These are phyloP conservation scores for Sporothrix globosa DNA, from an alignment of 2,329 filamentous ascomycete species.

Conservation along the genomic window DNA sequence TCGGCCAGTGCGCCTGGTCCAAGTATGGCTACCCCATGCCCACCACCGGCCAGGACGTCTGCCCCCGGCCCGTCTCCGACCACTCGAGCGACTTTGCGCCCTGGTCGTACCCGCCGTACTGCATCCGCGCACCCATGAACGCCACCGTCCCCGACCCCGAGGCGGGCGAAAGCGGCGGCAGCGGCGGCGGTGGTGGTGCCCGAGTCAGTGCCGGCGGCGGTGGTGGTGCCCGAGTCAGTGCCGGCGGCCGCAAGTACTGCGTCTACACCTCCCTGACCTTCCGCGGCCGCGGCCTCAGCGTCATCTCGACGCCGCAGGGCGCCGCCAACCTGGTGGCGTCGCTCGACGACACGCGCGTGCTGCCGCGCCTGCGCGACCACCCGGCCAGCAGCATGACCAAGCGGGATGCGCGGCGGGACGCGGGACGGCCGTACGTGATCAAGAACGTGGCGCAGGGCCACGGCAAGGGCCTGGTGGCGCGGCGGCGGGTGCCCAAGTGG, in stretches of 20 bases:
- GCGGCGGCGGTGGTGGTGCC: not conserved
- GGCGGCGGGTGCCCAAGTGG: slow-evolving; percentile 33
- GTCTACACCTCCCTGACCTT: slow-evolving; percentile 38
- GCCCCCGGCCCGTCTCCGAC: slow-evolving; percentile 29
- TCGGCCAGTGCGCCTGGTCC: slow-evolving; percentile 31
- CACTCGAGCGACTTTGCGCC: slow-evolving; percentile 26
- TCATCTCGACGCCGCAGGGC: slow-evolving; percentile 39
- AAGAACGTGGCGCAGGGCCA: slow-evolving; percentile 35
- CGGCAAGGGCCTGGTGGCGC: slow-evolving; percentile 39
- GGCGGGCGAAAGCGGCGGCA: too few relatives aligned
- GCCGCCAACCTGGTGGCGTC: slow-evolving; percentile 35
- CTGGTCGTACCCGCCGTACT: slow-evolving; percentile 37
- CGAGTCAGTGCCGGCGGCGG: not conserved
- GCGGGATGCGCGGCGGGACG: not conserved
- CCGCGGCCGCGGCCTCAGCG: slow-evolving; percentile 38
- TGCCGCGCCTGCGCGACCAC: slow-evolving; percentile 29
- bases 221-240: not conserved
- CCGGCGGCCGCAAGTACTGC: slow-evolving; percentile 35
- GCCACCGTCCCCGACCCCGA: not conserved
- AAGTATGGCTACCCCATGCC: slow-evolving; percentile 28
- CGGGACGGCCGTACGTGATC: slow-evolving; percentile 33
- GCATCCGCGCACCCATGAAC: slow-evolving; percentile 30
- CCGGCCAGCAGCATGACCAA: slow-evolving; percentile 31
- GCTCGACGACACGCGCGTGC: slow-evolving; percentile 38
- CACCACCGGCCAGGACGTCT: slow-evolving; percentile 7